Evolutionary conservation across 257 asterid species (phyloP).

Genomic region (Rhazya stricta): DNA sequence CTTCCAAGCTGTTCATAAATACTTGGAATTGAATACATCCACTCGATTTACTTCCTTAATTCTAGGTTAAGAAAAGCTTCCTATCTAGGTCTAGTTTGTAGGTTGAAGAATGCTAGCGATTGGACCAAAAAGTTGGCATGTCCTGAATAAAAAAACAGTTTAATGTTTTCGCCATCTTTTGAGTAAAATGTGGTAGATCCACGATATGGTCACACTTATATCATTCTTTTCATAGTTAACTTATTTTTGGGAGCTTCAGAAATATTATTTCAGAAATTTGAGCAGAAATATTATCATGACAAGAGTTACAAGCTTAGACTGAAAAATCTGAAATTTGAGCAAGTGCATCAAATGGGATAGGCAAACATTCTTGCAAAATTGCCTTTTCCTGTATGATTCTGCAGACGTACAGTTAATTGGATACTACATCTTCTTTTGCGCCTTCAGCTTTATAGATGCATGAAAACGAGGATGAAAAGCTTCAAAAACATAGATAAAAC

Average conservation of each 20-base stretch:
- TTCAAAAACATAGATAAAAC: neutral
- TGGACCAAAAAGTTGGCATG: constrained; percentile 10
- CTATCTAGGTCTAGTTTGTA: neutral
- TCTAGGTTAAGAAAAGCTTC: neutral
- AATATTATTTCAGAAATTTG: neutral
- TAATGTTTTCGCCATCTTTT: neutral
- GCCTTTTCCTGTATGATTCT: neutral
- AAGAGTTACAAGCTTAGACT: neutral
- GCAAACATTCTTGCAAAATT: neutral
- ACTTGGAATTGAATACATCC: neutral
- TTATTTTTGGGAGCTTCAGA: neutral
- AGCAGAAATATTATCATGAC: neutral
- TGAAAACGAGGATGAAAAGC: neutral
- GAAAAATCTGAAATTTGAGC: neutral
- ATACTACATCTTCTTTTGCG: neutral
- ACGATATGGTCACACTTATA: neutral
- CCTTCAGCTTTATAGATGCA: neutral
- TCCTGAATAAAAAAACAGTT: neutral
- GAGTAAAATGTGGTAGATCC: neutral
- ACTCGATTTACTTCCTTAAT: neutral
- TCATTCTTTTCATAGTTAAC: neutral
- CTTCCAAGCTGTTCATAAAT: neutral
- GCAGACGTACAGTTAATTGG: neutral
- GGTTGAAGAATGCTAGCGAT: neutral
- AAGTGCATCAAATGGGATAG: neutral